phyloP scores from a whole-genome alignment of 176 grass and related monocot species.

The Carex myosuroides region DNA sequence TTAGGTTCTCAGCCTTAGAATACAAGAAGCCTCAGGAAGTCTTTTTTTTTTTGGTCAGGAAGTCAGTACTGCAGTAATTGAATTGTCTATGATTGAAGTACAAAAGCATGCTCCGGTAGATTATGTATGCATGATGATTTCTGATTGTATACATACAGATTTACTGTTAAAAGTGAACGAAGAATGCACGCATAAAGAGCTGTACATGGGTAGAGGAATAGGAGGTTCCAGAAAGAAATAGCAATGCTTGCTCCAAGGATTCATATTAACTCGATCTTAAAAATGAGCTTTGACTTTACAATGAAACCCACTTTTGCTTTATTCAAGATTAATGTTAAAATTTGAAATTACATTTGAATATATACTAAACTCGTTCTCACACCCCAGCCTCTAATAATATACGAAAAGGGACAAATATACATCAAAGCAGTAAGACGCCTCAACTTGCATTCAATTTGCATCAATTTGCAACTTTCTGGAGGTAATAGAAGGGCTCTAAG shows the following conservation, averaged over 20 bases:
- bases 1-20: too few relatives aligned
- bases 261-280: neutral
- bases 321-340: neutral
- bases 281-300: constrained; percentile 10
- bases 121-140: neutral
- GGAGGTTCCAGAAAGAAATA: neutral
- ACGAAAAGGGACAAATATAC: neutral
- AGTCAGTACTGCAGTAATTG: too few relatives aligned
- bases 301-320: neutral
- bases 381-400: neutral
- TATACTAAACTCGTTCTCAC: constrained; percentile 3
- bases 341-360: constrained; percentile 13
- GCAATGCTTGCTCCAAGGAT: neutral
- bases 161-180: neutral
- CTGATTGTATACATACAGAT: neutral
- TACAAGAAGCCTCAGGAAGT: too few relatives aligned
- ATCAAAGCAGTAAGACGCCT: neutral
- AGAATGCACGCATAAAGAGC: neutral
- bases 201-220: neutral
- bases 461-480: constrained; percentile 4
- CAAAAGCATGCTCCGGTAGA: neutral
- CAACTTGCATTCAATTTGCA: neutral
- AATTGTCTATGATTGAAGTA: neutral
- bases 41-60: too few relatives aligned
- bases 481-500: neutral